Base-by-base conservation (phyloP, 2,329 filamentous ascomycete genomes). In the Fusarium goolgardi region DNA sequence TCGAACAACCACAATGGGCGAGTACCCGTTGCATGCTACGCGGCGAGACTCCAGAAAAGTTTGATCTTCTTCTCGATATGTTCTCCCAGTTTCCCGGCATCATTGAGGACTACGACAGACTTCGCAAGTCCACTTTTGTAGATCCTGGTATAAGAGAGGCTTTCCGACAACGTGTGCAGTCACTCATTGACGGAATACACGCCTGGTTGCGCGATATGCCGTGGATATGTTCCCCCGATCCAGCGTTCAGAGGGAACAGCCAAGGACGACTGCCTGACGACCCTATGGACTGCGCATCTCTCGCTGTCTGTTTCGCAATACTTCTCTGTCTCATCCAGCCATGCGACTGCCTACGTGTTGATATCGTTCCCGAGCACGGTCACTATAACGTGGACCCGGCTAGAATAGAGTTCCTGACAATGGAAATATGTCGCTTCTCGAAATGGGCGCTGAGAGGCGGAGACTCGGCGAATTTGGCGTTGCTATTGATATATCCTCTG, bases 1-100 rank as follows among this genome's bases (percentile, higher is more conserved):
- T 66, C 3, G 63, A 66, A 20, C 56, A 66, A 12, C 56, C 63
- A 15, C 63, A 66, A 47, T 66, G 63, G 63, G 51, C 40, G 16
- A 62, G 51, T n/a, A 25, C 23, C 3, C 40, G 18, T 0, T 50
- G 27, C 6, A 32, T 58, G 6, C 56, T 46, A 4, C 34, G 35
- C 6, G 63, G 47, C 6, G 63, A 57, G 27, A 21, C 5, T 0
- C 47, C 63, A 2, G 63, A 51, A 29, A 50, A n/a, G 13, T 53
- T 59, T 1, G 57, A 63, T 21, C 32, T 63, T 6, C 20, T 63
- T 8, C 45, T 60, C 23, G 63, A 66, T 13, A 45, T 66, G 3
- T 63, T 66, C 3, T 52, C 63, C 3, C 63, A 63, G 1, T 27
- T 29, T 15, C 63, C 63, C 0, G 57, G 63, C 1, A 58, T 66